Evolutionary conservation across 495 filamentous ascomycete species (phyloP), one percentile per base, ranked within the genome.

Genomic region (Mytilinidion resinicola): DNA sequence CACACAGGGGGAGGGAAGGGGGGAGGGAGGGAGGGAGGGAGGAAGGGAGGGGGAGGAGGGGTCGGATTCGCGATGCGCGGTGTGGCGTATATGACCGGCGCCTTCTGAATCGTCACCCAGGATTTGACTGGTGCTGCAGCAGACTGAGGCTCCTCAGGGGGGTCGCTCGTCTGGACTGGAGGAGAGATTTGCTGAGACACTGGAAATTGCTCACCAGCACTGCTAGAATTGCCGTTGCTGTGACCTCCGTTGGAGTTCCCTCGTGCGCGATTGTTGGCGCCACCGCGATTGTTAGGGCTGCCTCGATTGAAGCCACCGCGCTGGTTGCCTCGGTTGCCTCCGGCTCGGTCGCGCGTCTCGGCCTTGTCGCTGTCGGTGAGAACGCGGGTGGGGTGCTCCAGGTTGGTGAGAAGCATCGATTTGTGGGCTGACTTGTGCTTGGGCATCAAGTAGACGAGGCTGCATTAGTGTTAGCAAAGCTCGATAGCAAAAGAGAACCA

Each of bases 341-440:
- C 70, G 3, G 82, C 79, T 52, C 83, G 84, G 36, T 75, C 77
- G 64, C 82, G 83, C 9, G 87, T 78, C 3, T 78, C 77, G 51
- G 86, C 82, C 36, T 91, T 84, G 66, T 99, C 95, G 48, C 72
- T 77, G 17, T 80, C 75, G 62, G 86, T 83, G 1, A 99, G 78
- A 3, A 83, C 86, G 9, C 88, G 83, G 1, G 77, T 72, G 0
- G 83, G 75, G 51, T 91, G 80, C 62, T 86, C 83, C 43, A 91
- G 83, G 8, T 93, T 95, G 3, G 88, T 84, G 51, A 99, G 79
- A 21, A 99, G 80, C 88, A 95, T 93, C 8, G 91, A 96, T 65
- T 96, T 96, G 74, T 99, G 93, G 17, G 82, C 73, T 63, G 87
- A 78, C 14, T 74, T 72, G 11, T 80, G 81, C 41, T 80, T 73